Conservation (phyloP, 2,329 filamentous ascomycete species). For the Alternaria alternata region DNA sequence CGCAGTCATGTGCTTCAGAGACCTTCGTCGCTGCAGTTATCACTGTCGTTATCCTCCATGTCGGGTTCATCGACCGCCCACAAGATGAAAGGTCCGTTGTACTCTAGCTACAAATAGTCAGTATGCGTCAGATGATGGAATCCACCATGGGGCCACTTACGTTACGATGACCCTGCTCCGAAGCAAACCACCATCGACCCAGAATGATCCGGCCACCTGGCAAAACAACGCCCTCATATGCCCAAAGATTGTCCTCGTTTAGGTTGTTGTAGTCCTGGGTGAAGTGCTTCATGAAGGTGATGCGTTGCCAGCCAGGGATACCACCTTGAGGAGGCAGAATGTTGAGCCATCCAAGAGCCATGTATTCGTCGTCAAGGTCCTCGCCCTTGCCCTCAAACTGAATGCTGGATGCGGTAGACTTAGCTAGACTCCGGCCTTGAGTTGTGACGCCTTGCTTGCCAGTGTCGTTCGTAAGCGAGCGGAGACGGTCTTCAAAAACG, state of each 20-base stretch:
- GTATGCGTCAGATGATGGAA: neutral
- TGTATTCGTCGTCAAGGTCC: slow-evolving; percentile 48
- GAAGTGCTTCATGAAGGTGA: slow-evolving; percentile 64
- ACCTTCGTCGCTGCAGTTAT: slow-evolving; percentile 6
- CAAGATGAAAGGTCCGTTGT: slow-evolving; percentile 38
- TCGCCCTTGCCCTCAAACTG: slow-evolving; percentile 52
- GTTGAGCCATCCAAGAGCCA: slow-evolving; percentile 59
- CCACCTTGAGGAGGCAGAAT: slow-evolving; percentile 56
- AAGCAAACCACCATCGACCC: slow-evolving; percentile 58
- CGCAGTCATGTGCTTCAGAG: neutral
- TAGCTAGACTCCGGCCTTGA: slow-evolving; percentile 18
- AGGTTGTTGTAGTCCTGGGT: slow-evolving; percentile 37
- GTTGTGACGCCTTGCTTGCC: slow-evolving; percentile 12
- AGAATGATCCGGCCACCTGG: slow-evolving; percentile 58
- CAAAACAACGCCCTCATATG: slow-evolving; percentile 59
- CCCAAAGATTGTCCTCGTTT: slow-evolving; percentile 54
- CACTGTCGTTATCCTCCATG: slow-evolving; percentile 6
- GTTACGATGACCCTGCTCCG: slow-evolving; percentile 30
- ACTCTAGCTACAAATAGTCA: slow-evolving; percentile 27
- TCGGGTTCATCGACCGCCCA: slow-evolving; percentile 50
- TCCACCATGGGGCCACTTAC: slow-evolving; percentile 23
- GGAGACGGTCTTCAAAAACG: slow-evolving; percentile 52
- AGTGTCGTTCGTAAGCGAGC: slow-evolving; percentile 40
- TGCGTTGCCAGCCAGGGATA: slow-evolving; percentile 63
- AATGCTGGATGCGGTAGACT: slow-evolving; percentile 25